phyloP scores from a whole-genome alignment of 768 basidiomycete species.

The Phlebiopsis gigantea region DNA sequence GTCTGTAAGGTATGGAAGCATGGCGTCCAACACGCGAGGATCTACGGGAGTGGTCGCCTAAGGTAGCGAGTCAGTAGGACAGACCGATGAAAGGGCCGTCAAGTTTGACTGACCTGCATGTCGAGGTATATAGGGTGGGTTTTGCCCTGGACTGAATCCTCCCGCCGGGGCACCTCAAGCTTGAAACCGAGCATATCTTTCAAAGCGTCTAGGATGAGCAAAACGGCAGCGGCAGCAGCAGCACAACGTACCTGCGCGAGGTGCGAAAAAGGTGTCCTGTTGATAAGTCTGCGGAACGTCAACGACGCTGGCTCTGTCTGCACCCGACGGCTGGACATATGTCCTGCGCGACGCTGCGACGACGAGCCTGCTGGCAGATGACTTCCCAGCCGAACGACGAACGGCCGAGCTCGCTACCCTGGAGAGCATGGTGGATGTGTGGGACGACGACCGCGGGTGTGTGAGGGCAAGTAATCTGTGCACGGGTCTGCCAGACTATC shows the following conservation, averaged over 20 bases:
- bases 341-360: slow-evolving; percentile 36
- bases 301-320: slow-evolving; percentile 78
- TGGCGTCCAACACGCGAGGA: slow-evolving; percentile 92
- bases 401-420: slow-evolving; percentile 23
- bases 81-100: neutral
- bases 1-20: slow-evolving; percentile 93
- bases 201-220: neutral
- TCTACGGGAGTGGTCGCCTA: slow-evolving; percentile 98
- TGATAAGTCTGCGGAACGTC: slow-evolving; percentile 73
- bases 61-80: too few species aligned
- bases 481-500: slow-evolving; percentile 18
- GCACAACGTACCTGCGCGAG: slow-evolving; percentile 51
- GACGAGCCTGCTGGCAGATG: slow-evolving; percentile 10
- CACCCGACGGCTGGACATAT: slow-evolving; percentile 77
- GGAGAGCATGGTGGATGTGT: slow-evolving; percentile 25
- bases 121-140: slow-evolving; percentile 94
- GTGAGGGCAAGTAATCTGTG: slow-evolving; percentile 1
- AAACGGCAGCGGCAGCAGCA: neutral
- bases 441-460: slow-evolving; percentile 5
- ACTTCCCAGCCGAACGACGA: slow-evolving; percentile 18
- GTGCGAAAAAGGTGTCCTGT: slow-evolving; percentile 64
- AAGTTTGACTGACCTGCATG: slow-evolving; percentile 81
- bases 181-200: slow-evolving; percentile 90
- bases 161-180: slow-evolving; percentile 56
- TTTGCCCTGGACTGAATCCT: slow-evolving; percentile 52